Conservation (phyloP, 78 protist genomes). For the Dictyostelium brefeldianum region DNA sequence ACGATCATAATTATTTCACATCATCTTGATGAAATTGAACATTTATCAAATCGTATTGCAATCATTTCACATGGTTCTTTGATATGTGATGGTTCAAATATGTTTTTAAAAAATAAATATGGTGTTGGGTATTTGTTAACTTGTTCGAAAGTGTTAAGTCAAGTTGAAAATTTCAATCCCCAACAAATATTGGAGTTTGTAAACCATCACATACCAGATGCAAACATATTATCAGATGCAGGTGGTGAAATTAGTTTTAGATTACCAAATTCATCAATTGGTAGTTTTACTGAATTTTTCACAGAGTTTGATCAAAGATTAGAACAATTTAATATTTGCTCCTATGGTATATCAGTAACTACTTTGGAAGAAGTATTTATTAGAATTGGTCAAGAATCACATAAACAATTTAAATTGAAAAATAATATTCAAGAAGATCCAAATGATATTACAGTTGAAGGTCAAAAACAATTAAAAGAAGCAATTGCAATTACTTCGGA, state of each 20-base stretch:
- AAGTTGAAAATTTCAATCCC: not conserved
- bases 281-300: conserved; percentile 41
- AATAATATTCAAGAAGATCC: not conserved
- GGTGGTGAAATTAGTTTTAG: conserved; percentile 49
- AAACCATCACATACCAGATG: conserved; percentile 41
- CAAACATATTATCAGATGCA: conserved; percentile 38
- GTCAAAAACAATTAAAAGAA: not conserved
- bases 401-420: too few relatives aligned
- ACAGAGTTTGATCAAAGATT: conserved; percentile 31
- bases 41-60: conserved; percentile 61
- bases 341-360: conserved; percentile 43
- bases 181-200: conserved; percentile 22
- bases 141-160: not conserved
- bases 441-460: not conserved
- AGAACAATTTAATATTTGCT: not conserved
- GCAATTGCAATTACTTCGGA: conserved; percentile 4
- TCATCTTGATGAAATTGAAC: conserved; percentile 68
- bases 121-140: conserved; percentile 76
- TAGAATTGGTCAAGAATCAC: conserved; percentile 34
- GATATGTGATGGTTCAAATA: conserved; percentile 46
- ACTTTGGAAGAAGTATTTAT: conserved; percentile 65
- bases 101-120: conserved; percentile 64
- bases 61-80: conserved; percentile 60
- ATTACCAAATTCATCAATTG: conserved; percentile 21
- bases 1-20: conserved; percentile 70